Evolutionary conservation across 257 asterid genomes (phyloP).

Genomic region (Ocimum tenuiflorum): DNA sequence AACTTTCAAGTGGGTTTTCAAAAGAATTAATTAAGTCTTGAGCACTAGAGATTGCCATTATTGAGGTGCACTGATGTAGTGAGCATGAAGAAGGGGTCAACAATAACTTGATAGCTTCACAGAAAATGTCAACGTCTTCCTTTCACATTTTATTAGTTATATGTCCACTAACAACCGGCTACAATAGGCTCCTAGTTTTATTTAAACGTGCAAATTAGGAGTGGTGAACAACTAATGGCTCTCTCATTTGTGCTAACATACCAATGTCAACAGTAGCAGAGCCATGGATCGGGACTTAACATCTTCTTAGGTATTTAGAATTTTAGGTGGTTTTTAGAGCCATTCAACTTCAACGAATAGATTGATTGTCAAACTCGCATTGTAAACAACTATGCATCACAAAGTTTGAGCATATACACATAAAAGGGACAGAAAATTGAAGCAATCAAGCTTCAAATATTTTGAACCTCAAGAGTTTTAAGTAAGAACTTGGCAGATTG

Average conservation of each 20-base stretch:
- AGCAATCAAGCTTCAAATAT: not conserved
- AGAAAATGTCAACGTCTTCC: not conserved
- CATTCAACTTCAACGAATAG: not conserved
- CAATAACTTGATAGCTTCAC: not conserved
- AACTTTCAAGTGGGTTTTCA: not conserved
- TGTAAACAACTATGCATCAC: not conserved
- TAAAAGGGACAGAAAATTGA: no score
- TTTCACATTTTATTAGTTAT: not conserved
- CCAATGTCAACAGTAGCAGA: not conserved
- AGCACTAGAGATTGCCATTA: slow-evolving; percentile 1
- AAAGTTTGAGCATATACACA: not conserved
- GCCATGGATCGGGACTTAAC: not conserved
- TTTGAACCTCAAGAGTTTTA: not conserved
- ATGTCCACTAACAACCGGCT: slow-evolving; percentile 1
- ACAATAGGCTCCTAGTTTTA: not conserved
- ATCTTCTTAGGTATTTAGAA: not conserved
- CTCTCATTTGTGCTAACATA: no score
- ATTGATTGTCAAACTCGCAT: not conserved
- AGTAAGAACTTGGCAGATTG: not conserved
- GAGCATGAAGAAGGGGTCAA: not conserved
- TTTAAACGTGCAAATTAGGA: not conserved
- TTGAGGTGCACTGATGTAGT: not conserved
- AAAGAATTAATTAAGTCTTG: not conserved
- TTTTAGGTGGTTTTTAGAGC: not conserved
- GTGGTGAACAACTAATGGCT: not conserved